Base-by-base conservation (phyloP, 495 filamentous ascomycete species). In the Geoglossum glabrum region DNA sequence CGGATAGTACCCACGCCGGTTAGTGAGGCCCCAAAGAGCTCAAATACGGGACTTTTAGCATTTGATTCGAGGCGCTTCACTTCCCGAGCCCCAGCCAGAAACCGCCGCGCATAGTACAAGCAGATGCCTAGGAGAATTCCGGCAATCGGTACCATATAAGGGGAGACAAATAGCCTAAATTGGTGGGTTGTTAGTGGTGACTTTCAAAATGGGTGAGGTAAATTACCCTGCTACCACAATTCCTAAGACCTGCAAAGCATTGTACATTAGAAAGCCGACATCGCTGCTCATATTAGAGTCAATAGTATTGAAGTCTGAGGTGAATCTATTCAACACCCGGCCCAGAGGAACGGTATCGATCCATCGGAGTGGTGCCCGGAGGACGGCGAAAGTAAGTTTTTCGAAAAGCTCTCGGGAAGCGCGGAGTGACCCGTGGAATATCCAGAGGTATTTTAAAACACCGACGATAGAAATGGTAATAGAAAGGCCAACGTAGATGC, bases 301-400 rank as follows among this genome's bases (percentile, higher is more conserved):
- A 30, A 89, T 73, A 1, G 75, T 74, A 61, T 78, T 74, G 63
- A 92, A 89, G 62, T 92, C 87, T 5, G 83, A 74, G 0, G 85
- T 86, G 58, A 90, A 90, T 6, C 87, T 75, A 66, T 92, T 93
- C 3, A 90, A 65, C 36, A 90, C 79, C 26, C 85, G 78, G 1
- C 87, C 87, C 0, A 86, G 69, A 0, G 87, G 87, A 0, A 87
- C 82, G 0, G 85, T 90, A 65, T 93, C 87, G 11, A 90, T 71
- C 83, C 85, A 93, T 50, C 82, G 72, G 9, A 86, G 69, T 0
- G 85, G 86, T 15, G 85, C 76, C 8, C 81, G 79, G 0, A 92
- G 73, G 17, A 93, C 75, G 2, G 75, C 72, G 58, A 74, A 79
- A 36, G 79, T 79, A 36, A 88, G 69, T 28, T 75, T 71, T 13